Conservation (phyloP, 1,139 yeast species). For the Casaregolazyma lundiana region DNA sequence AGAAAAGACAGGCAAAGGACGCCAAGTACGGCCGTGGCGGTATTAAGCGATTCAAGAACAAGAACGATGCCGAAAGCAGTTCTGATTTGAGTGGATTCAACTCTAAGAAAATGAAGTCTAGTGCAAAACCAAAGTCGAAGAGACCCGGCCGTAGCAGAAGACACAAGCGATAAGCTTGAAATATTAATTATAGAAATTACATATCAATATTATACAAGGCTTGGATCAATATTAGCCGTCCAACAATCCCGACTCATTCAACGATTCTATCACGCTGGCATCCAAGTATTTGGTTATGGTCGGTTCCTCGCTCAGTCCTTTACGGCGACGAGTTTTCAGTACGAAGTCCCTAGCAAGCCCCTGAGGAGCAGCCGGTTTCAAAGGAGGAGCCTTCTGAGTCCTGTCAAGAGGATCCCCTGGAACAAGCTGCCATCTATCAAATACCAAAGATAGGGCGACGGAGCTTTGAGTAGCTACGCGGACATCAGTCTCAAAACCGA, state of each 20-base stretch:
- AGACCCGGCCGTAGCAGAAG: slow-evolving; percentile 81
- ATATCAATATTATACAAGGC: too few relatives aligned
- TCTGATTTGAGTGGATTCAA: slow-evolving; percentile 66
- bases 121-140: slow-evolving; percentile 33
- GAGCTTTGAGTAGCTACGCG: slow-evolving; percentile 73
- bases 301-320: slow-evolving; percentile 74
- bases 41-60: slow-evolving; percentile 65
- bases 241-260: slow-evolving; percentile 46
- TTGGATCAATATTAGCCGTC: slow-evolving; percentile 12
- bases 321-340: slow-evolving; percentile 80
- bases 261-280: slow-evolving; percentile 48
- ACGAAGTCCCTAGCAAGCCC: slow-evolving; percentile 86
- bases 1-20: slow-evolving; percentile 65
- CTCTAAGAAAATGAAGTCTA: slow-evolving; percentile 48
- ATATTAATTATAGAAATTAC: too few relatives aligned
- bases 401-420: slow-evolving; percentile 91
- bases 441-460: slow-evolving; percentile 64
- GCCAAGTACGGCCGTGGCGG: slow-evolving; percentile 71
- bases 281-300: slow-evolving; percentile 67
- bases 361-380: slow-evolving; percentile 67
- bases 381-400: slow-evolving; percentile 55
- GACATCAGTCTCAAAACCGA: slow-evolving; percentile 85
- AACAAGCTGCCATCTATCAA: slow-evolving; percentile 68
- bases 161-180: slow-evolving; percentile 11
- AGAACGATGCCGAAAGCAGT: slow-evolving; percentile 70